Evolutionary conservation across 306 rosid genomes (phyloP).

Genomic region (Cucurbita ficifolia): DNA sequence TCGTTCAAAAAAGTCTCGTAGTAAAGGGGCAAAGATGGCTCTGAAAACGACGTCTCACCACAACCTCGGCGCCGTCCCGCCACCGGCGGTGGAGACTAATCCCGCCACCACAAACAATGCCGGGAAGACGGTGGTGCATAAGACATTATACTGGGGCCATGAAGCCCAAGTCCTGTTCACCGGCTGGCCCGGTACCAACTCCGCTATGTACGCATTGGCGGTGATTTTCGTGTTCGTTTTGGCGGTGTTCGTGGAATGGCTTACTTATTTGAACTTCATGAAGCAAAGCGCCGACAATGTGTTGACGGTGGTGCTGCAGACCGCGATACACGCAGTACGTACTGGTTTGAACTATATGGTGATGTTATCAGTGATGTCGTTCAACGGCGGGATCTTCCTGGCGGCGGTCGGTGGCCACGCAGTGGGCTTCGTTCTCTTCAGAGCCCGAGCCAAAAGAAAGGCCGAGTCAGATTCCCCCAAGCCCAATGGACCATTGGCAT

Average conservation of each 20-base stretch:
- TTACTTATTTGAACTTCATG: slow-evolving; percentile 20
- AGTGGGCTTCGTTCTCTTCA: slow-evolving; percentile 1
- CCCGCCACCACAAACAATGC: slow-evolving; percentile 12
- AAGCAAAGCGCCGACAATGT: slow-evolving; percentile 15
- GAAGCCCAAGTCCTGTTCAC: slow-evolving; percentile 35
- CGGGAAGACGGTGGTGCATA: slow-evolving; percentile 29
- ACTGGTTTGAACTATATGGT: slow-evolving; percentile 38
- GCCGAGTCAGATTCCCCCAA: background rate
- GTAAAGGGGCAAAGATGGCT: background rate
- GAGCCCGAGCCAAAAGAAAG: background rate
- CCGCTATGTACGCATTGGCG: slow-evolving; percentile 49
- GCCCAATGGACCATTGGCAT: background rate
- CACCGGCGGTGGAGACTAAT: slow-evolving; percentile 6
- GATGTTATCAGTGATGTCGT: slow-evolving; percentile 62
- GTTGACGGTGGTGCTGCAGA: slow-evolving; percentile 14
- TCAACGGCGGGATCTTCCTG: slow-evolving; percentile 50
- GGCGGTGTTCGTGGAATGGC: slow-evolving; percentile 57
- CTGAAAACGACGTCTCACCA: slow-evolving; percentile 3
- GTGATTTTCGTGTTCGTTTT: slow-evolving; percentile 35
- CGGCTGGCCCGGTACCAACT: slow-evolving; percentile 47
- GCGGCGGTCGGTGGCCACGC: slow-evolving; percentile 48
- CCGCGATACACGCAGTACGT: slow-evolving; percentile 36
- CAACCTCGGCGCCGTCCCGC: background rate
- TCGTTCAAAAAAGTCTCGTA: background rate
- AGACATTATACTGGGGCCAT: slow-evolving; percentile 46